Conservation (phyloP, 1,284 basidiomycete genomes). For the Phellinidium pouzarii region DNA sequence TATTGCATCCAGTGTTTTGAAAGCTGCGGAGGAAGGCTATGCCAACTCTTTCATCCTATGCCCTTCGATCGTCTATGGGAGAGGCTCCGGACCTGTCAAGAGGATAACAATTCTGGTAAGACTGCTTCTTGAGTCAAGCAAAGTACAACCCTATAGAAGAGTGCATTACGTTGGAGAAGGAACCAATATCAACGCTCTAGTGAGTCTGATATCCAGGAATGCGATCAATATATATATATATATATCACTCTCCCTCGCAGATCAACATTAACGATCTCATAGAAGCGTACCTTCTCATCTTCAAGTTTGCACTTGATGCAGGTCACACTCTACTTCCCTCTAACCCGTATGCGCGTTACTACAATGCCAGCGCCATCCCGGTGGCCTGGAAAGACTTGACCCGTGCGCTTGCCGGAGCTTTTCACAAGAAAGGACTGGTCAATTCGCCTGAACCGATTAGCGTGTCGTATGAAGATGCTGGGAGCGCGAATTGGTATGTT, state of each 20-base stretch:
- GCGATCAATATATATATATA: no score
- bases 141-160: no score
- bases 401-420: not conserved
- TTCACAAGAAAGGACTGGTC: not conserved
- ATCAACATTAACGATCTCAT: not conserved
- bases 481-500: not conserved
- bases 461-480: not conserved
- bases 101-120: no score
- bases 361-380: not conserved
- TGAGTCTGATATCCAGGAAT: no score
- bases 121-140: no score
- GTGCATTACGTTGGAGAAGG: no score
- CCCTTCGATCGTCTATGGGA: constrained; percentile 1
- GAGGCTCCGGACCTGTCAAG: constrained; percentile 1
- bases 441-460: not conserved
- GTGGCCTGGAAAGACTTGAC: not conserved
- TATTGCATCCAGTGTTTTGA: not conserved
- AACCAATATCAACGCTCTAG: no score
- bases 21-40: constrained; percentile 3
- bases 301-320: not conserved
- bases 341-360: not conserved
- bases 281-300: not conserved
- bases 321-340: not conserved
- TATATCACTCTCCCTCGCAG: not conserved
- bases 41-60: constrained; percentile 13